Evolutionary conservation across 345 rosid species (phyloP).

Genomic region (Sonneratia alba): DNA sequence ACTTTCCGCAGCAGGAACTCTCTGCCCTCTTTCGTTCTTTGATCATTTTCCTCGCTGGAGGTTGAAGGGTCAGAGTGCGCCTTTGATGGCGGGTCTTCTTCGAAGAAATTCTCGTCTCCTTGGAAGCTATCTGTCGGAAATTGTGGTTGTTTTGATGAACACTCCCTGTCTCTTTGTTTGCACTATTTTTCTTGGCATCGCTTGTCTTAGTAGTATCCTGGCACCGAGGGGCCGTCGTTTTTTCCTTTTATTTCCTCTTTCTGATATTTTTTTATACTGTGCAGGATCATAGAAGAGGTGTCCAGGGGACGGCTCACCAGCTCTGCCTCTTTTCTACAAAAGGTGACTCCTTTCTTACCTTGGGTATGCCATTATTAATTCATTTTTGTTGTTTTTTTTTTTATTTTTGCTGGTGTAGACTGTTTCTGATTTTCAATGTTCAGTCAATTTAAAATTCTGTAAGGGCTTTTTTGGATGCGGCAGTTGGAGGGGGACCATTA

Average conservation of each 20-base stretch:
- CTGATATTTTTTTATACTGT: not conserved
- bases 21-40: not conserved
- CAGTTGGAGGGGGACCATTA: not conserved
- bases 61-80: not conserved
- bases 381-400: too few species aligned
- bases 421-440: not conserved
- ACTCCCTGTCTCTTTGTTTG: slow-evolving; percentile 1
- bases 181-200: not conserved
- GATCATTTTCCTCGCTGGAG: not conserved
- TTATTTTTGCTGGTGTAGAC: not conserved
- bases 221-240: not conserved
- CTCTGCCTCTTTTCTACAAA: slow-evolving; percentile 46
- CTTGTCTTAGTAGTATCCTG: not conserved
- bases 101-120: slow-evolving; percentile 32
- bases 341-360: slow-evolving; percentile 26
- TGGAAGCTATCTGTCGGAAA: slow-evolving; percentile 24
- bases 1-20: not conserved
- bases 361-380: too few species aligned
- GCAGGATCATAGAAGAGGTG: slow-evolving; percentile 39
- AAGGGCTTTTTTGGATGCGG: not conserved
- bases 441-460: not conserved
- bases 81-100: slow-evolving; percentile 49
- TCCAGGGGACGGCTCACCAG: slow-evolving; percentile 43
- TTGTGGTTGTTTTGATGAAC: slow-evolving; percentile 25
- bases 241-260: not conserved